Evolutionary conservation across 1,139 yeast genomes (phyloP), one percentile per base, ranked within the genome.

Genomic region (Saccharomyces pastorianus): DNA sequence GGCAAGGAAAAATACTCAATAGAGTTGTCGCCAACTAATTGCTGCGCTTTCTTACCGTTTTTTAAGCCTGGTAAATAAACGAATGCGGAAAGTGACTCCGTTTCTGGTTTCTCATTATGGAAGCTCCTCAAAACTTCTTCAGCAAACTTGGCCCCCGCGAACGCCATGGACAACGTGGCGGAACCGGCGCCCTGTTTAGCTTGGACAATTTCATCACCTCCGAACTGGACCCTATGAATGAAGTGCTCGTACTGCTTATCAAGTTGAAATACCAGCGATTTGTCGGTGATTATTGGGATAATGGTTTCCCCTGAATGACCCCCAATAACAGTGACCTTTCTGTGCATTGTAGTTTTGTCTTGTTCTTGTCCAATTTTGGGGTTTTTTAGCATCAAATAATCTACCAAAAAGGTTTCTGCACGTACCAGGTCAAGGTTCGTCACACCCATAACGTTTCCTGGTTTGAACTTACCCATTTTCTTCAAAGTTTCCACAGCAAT

Each of bases 231-330:
- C 60, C 89, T 73, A 62, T 82, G 70, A 42, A 84, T 72, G 54
- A 82, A 79, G 17, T 70, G 71, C 38, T 75, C 73, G 63, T 77
- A 77, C 49, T 72, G 70, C 11, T 71, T 59, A 73, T 67, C 46
- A 59, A 61, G 41, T 38, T 57, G 48, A 51, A 58, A 49, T 23
- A 51, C 44, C 49, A 55, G 34, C 14, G 55, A 50, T 52, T 59
- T 56, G 55, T 61, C 63, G 50, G 56, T 50, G 53, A 72, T 58
- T 57, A 80, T 70, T 41, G 90, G 90, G 25, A 85, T 85, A 64
- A 85, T 85, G 23, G 90, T 84, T 64, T 81, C 85, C 55, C 89
- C 90, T 0, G 89, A 84, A 66, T 85, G 91, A 47, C 91, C 90
- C 50, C 90, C 90, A 64, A 85, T 76, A 38, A 85, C 88, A 29